Evolutionary conservation across 441 rosid species (phyloP), one percentile per base, ranked within the genome.

Genomic region (Gossypium schwendimanii): DNA sequence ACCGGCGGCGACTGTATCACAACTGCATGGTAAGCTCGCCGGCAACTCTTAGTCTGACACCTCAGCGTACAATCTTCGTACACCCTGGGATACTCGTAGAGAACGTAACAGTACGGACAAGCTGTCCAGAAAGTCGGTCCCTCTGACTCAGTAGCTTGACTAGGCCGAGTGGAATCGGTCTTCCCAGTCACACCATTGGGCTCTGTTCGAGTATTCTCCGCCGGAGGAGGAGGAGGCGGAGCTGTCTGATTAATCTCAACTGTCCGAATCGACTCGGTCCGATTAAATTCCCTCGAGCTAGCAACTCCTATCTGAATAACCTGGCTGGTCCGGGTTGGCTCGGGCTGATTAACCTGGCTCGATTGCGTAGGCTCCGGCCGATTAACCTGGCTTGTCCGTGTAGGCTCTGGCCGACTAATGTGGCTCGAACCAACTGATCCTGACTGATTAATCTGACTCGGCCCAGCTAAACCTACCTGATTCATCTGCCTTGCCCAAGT

Each of bases 41-140:
- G 81, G 75, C 98, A 92, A 1, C 79, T 84, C 71, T 28, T 67
- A 67, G 71, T 31, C 77, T 90, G 95, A 78, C 98, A 94, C 69
- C 75, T 85, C 58, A 94, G 82, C 1, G 84, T 79, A 39, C 97
- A 90, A 23, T 86, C 97, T 75, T 87, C 87, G 20, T 89, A 94
- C n/a, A 14, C 86, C 79, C 84, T 88, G 1, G 89, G 86, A 69
- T 90, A 94, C 86, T 94, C 97, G 23, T 83, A 92, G 7, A 94
- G 81, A 9, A 79, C 70, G 69, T 63, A 92, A 64, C 98, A 94
- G 76, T 90, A 94, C 0, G 97, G 98, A 31, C 98, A 94, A 24
- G 96, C 85, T 0, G 98, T 94, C 98, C 97, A 92, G 81, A 94
- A 92, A 73, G 87, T 84, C 31, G 84, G 74, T 6, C 53, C 81